phyloP scores from a whole-genome alignment of 208 protist species.

The Novymonas esmeraldas region DNA sequence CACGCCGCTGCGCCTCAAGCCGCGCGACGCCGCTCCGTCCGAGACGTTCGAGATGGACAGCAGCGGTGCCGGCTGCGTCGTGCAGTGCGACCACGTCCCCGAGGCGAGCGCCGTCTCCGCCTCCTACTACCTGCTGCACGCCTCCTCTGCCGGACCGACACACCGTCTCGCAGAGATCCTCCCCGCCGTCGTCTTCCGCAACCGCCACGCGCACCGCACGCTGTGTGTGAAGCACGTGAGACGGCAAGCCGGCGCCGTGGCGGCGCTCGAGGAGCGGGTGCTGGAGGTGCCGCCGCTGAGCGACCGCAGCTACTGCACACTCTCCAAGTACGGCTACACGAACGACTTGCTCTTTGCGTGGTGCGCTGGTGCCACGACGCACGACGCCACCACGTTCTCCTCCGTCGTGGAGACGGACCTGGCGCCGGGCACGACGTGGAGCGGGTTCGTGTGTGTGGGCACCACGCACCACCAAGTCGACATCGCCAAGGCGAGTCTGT shows the following conservation, averaged over 20 bases:
- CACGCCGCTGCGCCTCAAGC: slow-evolving; percentile 23
- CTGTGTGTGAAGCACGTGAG: slow-evolving; percentile 32
- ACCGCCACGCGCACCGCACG: slow-evolving; percentile 21
- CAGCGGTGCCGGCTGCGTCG: slow-evolving; percentile 25
- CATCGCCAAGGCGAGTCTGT: slow-evolving; percentile 40
- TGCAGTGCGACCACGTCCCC: slow-evolving; percentile 28
- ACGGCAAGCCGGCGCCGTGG: slow-evolving; percentile 15
- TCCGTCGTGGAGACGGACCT: slow-evolving; percentile 38
- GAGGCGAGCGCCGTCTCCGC: slow-evolving; percentile 13
- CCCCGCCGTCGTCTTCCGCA: slow-evolving; percentile 32
- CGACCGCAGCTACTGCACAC: slow-evolving; percentile 21
- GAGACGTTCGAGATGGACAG: slow-evolving; percentile 36
- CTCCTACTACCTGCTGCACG: slow-evolving; percentile 26
- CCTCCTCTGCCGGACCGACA: slow-evolving; percentile 5
- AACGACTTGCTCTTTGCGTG: slow-evolving; percentile 49
- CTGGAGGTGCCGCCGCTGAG: slow-evolving; percentile 17
- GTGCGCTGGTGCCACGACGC: background rate
- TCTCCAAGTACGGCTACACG: slow-evolving; percentile 45
- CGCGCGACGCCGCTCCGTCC: slow-evolving; percentile 23
- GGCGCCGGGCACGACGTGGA: slow-evolving; percentile 38
- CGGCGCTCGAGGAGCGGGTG: slow-evolving; percentile 22
- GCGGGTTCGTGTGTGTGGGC: slow-evolving; percentile 40
- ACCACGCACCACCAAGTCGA: slow-evolving; percentile 25
- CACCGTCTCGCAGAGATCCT: slow-evolving; percentile 23
- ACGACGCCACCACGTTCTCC: slow-evolving; percentile 7